Conservation (phyloP, 106 monocot genomes). For the Gastrodia elata region DNA sequence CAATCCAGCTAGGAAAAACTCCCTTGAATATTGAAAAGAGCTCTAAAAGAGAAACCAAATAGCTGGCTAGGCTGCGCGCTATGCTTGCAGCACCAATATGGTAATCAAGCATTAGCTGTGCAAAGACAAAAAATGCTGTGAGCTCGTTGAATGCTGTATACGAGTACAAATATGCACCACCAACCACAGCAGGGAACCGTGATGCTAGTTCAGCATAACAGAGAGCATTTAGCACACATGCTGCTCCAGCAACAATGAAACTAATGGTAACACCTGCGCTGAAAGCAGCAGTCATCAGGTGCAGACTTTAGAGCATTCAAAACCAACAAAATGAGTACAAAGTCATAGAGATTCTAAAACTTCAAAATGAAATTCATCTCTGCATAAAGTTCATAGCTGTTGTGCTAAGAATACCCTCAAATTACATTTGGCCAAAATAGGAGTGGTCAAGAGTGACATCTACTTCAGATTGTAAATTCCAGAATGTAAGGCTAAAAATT, state of each 20-base stretch:
- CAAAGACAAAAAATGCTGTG: conserved; percentile 88
- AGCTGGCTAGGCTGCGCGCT: conserved; percentile 85
- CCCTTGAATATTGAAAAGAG: conserved; percentile 77
- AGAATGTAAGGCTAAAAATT: background rate
- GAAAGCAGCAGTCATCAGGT: background rate
- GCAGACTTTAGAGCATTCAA: background rate
- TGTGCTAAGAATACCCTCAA: background rate
- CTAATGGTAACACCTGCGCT: conserved; percentile 83
- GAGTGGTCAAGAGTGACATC: background rate
- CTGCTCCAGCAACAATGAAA: conserved; percentile 87
- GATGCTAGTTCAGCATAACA: conserved; percentile 96
- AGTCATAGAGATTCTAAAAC: background rate
- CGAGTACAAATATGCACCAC: conserved; percentile 91
- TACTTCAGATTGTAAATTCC: background rate
- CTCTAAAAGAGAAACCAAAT: conserved; percentile 67
- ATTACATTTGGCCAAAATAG: background rate
- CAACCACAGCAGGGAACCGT: conserved; percentile 88
- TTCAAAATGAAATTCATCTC: background rate
- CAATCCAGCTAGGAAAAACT: conserved; percentile 77
- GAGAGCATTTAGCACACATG: conserved; percentile 80
- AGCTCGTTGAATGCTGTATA: conserved; percentile 93
- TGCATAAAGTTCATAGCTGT: background rate
- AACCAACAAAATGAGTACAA: background rate
- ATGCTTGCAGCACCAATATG: conserved; percentile 99
- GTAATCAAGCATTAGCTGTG: conserved; percentile 92